Percentiles rank a stretch among this genome's conserved stretches.
Conservation (phyloP, 805 yeast species). For the Kodamaea fukazawae region DNA sequence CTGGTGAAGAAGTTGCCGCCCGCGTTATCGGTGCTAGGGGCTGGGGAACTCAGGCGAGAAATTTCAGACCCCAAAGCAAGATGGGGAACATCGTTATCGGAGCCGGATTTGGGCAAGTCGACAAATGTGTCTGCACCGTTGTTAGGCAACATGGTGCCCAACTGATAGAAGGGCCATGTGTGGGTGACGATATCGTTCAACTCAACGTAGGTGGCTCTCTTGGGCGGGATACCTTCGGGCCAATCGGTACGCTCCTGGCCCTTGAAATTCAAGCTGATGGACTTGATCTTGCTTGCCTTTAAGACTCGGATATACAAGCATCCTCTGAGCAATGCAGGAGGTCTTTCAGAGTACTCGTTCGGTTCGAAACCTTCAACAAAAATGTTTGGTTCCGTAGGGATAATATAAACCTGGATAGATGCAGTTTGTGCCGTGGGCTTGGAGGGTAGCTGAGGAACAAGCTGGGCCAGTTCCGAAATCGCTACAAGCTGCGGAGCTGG, state of each 20-base stretch:
- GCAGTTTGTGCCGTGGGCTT: conserved; percentile 61
- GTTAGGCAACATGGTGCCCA: conserved; percentile 21
- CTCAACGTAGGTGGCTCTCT: conserved; percentile 64
- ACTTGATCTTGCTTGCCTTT: conserved; percentile 70
- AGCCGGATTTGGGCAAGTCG: conserved; percentile 20
- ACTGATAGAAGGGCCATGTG: conserved; percentile 83
- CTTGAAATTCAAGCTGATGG: conserved; percentile 56
- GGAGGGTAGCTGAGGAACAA: conserved; percentile 47
- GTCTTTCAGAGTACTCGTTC: conserved; percentile 58
- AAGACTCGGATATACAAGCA: conserved; percentile 65
- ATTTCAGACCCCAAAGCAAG: background rate
- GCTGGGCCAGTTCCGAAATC: conserved; percentile 5
- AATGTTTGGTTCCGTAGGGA: conserved; percentile 75
- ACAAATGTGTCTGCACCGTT: conserved; percentile 50
- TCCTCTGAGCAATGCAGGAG: conserved; percentile 82
- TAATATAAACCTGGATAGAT: conserved; percentile 66
- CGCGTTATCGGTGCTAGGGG: conserved; percentile 11
- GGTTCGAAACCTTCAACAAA: conserved; percentile 80
- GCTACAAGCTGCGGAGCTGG: conserved; percentile 21
- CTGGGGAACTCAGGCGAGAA: conserved; percentile 4
- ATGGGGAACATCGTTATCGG: conserved; percentile 33
- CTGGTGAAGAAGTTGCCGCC: conserved; percentile 24
- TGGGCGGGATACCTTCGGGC: conserved; percentile 98
- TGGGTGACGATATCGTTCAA: conserved; percentile 66
- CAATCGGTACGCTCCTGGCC: conserved; percentile 83